Evolutionary conservation across 1,139 yeast genomes (phyloP).

Genomic region (Kazachstania sp.): DNA sequence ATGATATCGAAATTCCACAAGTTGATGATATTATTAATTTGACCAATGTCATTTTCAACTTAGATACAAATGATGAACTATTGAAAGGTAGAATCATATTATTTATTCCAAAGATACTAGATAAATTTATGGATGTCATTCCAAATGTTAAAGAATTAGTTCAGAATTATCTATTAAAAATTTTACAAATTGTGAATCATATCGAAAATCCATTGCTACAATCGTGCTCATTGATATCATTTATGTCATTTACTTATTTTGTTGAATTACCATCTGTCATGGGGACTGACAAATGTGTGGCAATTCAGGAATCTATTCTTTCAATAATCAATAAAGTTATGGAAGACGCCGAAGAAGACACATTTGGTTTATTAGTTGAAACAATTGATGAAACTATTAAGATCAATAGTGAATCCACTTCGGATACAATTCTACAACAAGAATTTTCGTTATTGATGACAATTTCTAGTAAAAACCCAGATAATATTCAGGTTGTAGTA

Average conservation of each 20-base stretch:
- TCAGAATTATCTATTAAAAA: conserved; percentile 34
- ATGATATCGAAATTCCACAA: conserved; percentile 5
- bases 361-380: conserved; percentile 70
- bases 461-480: conserved; percentile 65
- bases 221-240: conserved; percentile 44
- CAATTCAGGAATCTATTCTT: conserved; percentile 35
- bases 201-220: conserved; percentile 31
- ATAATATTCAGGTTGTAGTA: conserved; percentile 56
- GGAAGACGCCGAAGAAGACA: conserved; percentile 69
- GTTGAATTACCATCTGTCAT: conserved; percentile 34
- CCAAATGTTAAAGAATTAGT: conserved; percentile 35
- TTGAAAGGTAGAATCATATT: conserved; percentile 37
- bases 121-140: conserved; percentile 38
- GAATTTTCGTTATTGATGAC: conserved; percentile 49
- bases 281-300: conserved; percentile 13
- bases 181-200: conserved; percentile 29
- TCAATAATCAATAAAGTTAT: conserved; percentile 39
- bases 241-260: conserved; percentile 46
- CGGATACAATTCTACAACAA: conserved; percentile 34
- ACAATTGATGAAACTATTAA: conserved; percentile 45
- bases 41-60: neutral
- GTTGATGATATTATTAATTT: neutral
- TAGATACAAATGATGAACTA: conserved; percentile 9
- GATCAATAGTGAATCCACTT: conserved; percentile 10
- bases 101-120: conserved; percentile 48